These are phyloP conservation scores for Aspergillus eucalypticola DNA, from an alignment of 2,329 filamentous ascomycete species.

Conservation along the genomic window DNA sequence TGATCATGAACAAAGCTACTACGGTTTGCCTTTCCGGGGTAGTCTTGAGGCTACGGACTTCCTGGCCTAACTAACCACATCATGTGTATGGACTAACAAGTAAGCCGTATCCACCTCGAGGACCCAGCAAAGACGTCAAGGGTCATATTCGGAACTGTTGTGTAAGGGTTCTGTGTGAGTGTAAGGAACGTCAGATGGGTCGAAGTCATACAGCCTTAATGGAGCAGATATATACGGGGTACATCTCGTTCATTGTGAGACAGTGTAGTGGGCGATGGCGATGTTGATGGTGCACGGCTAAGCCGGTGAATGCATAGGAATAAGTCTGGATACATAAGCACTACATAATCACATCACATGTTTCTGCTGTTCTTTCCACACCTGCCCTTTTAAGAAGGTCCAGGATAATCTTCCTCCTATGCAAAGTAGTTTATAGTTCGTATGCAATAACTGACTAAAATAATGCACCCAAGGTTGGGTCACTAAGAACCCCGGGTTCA, in stretches of 20 bases:
- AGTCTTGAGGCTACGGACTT: not conserved
- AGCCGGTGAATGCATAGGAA: not conserved
- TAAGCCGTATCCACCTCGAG: not conserved
- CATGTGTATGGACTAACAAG: not conserved
- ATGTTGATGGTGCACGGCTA: not conserved
- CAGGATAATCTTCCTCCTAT: not conserved
- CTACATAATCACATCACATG: not conserved
- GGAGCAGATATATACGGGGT: not conserved
- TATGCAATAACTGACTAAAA: not conserved
- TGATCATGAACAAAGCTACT: constrained; percentile 2
- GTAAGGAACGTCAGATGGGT: not conserved
- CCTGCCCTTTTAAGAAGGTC: not conserved
- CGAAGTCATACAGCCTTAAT: not conserved
- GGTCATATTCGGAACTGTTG: not conserved
- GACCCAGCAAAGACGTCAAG: not conserved
- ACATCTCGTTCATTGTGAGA: not conserved
- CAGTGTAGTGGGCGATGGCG: not conserved
- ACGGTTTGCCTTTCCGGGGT: not conserved
- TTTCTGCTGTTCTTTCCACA: not conserved
- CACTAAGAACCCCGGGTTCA: not conserved
- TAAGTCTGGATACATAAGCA: not conserved
- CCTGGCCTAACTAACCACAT: not conserved
- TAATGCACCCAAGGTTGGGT: not conserved
- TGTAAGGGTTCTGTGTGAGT: not conserved
- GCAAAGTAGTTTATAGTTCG: not conserved